Evolutionary conservation across 495 filamentous ascomycete species (phyloP).

Genomic region (Neurospora discreta): DNA sequence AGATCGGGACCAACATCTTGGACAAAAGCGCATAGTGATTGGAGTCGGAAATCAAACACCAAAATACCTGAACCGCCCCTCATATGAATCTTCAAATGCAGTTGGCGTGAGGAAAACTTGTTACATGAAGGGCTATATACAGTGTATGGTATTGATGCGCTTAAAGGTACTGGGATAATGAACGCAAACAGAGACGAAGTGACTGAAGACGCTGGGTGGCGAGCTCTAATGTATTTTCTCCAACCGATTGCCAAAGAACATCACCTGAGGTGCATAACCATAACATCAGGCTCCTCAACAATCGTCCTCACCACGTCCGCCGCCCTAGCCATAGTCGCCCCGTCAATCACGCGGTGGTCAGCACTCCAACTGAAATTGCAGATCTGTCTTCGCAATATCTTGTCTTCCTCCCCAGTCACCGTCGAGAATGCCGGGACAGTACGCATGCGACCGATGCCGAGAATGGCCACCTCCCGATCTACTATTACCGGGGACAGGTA

Average conservation of each 20-base stretch:
- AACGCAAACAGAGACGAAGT: not conserved
- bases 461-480: constrained; percentile 77
- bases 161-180: not conserved
- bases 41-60: not conserved
- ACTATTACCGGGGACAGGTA: constrained; percentile 89
- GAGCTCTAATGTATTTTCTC: not conserved
- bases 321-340: constrained; percentile 84
- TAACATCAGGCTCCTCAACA: constrained; percentile 72
- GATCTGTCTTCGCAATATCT: constrained; percentile 51
- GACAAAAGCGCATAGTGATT: not conserved
- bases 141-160: not conserved
- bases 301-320: constrained; percentile 65
- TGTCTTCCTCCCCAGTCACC: constrained; percentile 33
- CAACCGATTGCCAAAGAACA: not conserved
- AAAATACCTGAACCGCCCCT: not conserved
- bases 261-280: constrained; percentile 55
- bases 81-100: not conserved
- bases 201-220: not conserved
- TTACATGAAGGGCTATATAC: not conserved
- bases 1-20: not conserved
- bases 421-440: constrained; percentile 57
- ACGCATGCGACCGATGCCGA: constrained; percentile 75
- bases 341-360: constrained; percentile 91
- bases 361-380: constrained; percentile 94
- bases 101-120: not conserved